Conservation (phyloP, 2,329 filamentous ascomycete genomes). For the Emericellopsis cladophorae region DNA sequence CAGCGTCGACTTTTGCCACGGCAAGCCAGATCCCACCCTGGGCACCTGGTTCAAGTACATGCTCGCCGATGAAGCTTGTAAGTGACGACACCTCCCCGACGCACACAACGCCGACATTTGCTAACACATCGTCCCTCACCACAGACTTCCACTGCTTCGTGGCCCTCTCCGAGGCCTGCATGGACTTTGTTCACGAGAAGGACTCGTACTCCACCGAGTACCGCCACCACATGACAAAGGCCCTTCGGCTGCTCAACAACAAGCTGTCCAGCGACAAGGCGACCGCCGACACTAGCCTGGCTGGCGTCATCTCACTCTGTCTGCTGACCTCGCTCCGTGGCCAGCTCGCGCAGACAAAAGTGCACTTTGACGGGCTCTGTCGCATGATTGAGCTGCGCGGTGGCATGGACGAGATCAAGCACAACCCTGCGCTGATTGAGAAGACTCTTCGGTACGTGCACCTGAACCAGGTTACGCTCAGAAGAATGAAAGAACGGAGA, state of each 20-base stretch:
- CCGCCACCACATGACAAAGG: slow-evolving; percentile 10
- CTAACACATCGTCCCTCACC: neutral
- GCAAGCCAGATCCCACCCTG: slow-evolving; percentile 1
- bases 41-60: slow-evolving; percentile 12
- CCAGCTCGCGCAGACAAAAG: slow-evolving; percentile 8
- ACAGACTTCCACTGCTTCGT: slow-evolving; percentile 15
- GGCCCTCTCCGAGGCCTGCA: slow-evolving; percentile 6
- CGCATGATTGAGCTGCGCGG: slow-evolving; percentile 16
- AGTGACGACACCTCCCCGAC: slow-evolving; percentile 1
- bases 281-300: slow-evolving; percentile 13
- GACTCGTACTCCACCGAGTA: slow-evolving; percentile 6
- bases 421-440: slow-evolving; percentile 2
- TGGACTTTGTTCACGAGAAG: slow-evolving; percentile 1
- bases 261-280: slow-evolving; percentile 11
- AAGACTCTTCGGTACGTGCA: slow-evolving; percentile 4
- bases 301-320: slow-evolving; percentile 11
- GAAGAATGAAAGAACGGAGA: too few species aligned
- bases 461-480: too few species aligned
- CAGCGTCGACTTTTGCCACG: slow-evolving; percentile 1
- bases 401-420: slow-evolving; percentile 10
- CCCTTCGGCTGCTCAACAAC: slow-evolving; percentile 14
- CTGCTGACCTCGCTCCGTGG: slow-evolving; percentile 12
- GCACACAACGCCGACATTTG: neutral
- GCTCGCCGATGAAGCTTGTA: slow-evolving; percentile 17
- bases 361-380: slow-evolving; percentile 16